Evolutionary conservation across 768 basidiomycete genomes (phyloP), one percentile per base, ranked within the genome.

Genomic region (Boletus tomentosulus): DNA sequence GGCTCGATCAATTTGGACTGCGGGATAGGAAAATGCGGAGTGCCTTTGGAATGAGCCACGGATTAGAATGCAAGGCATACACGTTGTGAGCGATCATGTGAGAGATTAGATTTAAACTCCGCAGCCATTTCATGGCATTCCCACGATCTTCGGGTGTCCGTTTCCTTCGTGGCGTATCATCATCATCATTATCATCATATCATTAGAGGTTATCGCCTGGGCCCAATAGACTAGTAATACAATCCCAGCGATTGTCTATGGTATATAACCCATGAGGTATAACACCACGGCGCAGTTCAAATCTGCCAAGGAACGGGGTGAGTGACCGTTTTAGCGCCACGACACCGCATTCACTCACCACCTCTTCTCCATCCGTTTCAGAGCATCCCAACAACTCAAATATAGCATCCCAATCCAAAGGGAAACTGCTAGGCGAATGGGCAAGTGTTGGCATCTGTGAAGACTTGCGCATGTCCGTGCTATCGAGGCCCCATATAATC

Each of bases 381-480:
- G 61, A 57, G 38, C 54, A 59, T 24, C 53, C 67, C 38, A 69
- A 45, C 24, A 64, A 28, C n/a, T 70, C 64, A 39, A 71, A 69
- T 55, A 69, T 69, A 15, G 31, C 50, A 43, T 69, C 70, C 68
- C 68, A 69, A 41, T 69, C 70, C 11, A 69, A 50, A 16, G 48
- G 63, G 15, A 54, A 61, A 30, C 64, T 56, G 37, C 57, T 54
- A 0, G 66, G 59, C 7, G 68, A 56, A 22, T 10, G 51, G 24
- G 51, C 4, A 19, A 43, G 31, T 24, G 58, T 50, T 31, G 57
- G 55, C 2, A 47, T 34, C 4, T 54, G 44, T 34, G 59, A 34
- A 10, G 46, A 50, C 2, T 43, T 53, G 22, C 25, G 37, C 0
- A 46, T 41, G 12, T 49, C 45, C 37, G 43, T 28, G 34, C 11